Conservation (phyloP, 306 rosid genomes). For the Trifolium dubium region DNA sequence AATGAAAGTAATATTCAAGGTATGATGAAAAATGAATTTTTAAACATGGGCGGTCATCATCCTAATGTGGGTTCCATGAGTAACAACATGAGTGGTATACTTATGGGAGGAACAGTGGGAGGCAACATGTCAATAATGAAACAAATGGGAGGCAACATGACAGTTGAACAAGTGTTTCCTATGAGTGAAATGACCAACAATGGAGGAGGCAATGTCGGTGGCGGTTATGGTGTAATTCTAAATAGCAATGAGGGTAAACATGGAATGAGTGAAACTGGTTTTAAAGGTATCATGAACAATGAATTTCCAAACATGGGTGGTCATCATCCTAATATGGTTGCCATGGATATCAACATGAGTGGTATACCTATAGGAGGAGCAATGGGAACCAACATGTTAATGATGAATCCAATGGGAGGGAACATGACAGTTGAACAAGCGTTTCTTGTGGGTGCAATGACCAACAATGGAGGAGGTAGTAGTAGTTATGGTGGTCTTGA, state of each 20-base stretch:
- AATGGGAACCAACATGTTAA: no score
- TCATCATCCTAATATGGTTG: no score
- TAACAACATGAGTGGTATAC: slow-evolving; percentile 47
- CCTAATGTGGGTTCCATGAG: slow-evolving; percentile 55
- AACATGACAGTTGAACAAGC: no score
- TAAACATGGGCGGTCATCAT: slow-evolving; percentile 52
- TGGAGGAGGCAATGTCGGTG: no score
- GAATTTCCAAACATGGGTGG: no score
- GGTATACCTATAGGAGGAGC: no score
- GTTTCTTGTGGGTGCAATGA: slow-evolving; percentile 12
- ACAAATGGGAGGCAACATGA: slow-evolving; percentile 56
- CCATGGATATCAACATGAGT: no score
- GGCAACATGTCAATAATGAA: slow-evolving; percentile 50
- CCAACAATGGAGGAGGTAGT: slow-evolving; percentile 10
- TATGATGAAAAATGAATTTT: slow-evolving; percentile 47
- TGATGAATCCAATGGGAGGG: no score
- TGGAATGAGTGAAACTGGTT: not conserved
- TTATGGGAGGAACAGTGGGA: slow-evolving; percentile 52
- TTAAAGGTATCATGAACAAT: no score
- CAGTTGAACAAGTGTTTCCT: slow-evolving; percentile 48
- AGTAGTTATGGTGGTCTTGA: slow-evolving; percentile 49
- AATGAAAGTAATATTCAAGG: slow-evolving; percentile 42
- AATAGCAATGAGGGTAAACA: no score
- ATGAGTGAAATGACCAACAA: no score
- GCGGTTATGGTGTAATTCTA: no score